Percentiles rank a stretch among this genome's conserved stretches.
Conservation (phyloP, 352 stramenopile species). For the Phytophthora palmivora region DNA sequence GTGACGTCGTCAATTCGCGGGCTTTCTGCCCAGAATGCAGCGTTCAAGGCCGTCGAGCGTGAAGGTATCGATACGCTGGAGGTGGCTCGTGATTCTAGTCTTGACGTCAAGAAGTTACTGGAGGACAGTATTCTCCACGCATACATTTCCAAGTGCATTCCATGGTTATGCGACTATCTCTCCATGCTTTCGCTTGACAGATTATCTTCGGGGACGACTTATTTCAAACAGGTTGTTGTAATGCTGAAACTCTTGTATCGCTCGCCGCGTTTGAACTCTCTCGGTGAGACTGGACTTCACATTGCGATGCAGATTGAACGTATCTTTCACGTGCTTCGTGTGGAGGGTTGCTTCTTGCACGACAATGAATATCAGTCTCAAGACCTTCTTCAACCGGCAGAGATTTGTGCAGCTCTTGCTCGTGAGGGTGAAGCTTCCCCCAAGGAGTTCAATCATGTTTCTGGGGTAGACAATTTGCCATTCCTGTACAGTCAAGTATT, state of each 20-base stretch:
- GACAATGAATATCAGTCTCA: conserved; percentile 14
- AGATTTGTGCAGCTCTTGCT: conserved; percentile 25
- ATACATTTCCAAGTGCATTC: conserved; percentile 64
- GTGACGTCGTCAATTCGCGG: conserved; percentile 42
- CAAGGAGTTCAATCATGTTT: conserved; percentile 6
- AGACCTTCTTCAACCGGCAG: conserved; percentile 23
- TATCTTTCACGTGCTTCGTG: conserved; percentile 52
- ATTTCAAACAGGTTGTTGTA: conserved; percentile 58
- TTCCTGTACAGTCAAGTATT: conserved; percentile 78
- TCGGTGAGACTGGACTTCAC: conserved; percentile 64
- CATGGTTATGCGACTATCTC: conserved; percentile 74
- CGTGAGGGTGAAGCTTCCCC: conserved; percentile 4
- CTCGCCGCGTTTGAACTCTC: conserved; percentile 44
- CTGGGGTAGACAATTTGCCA: conserved; percentile 50
- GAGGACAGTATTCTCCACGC: conserved; percentile 48
- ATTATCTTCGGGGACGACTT: conserved; percentile 53
- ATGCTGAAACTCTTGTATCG: conserved; percentile 55
- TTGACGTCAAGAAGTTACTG: conserved; percentile 58
- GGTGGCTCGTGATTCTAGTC: conserved; percentile 26
- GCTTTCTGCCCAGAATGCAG: conserved; percentile 49
- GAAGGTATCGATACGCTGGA: conserved; percentile 65
- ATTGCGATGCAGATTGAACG: conserved; percentile 70
- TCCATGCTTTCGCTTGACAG: conserved; percentile 64
- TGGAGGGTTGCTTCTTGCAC: conserved; percentile 35
- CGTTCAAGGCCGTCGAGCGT: conserved; percentile 54